Evolutionary conservation across 164 flowering plant species (phyloP).

Genomic region (Nelumbo lutea): DNA sequence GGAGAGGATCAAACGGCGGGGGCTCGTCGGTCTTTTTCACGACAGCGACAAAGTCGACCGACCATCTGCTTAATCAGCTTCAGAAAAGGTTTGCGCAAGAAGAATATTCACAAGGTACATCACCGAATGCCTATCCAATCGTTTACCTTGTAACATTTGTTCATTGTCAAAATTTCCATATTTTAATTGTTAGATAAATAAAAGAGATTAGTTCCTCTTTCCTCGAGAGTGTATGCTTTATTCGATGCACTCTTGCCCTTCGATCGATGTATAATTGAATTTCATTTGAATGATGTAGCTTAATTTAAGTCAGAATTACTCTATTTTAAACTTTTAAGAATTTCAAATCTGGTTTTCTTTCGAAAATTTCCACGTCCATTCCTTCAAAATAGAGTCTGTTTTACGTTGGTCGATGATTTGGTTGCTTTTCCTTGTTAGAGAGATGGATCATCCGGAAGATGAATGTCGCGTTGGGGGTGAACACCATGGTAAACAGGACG

Average conservation of each 20-base stretch:
- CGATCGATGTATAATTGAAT: too few relatives aligned
- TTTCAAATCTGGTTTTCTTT: neutral
- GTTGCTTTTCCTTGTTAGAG: neutral
- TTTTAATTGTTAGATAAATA: too few relatives aligned
- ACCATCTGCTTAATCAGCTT: too few relatives aligned
- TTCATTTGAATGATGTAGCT: neutral
- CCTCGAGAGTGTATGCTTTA: too few relatives aligned
- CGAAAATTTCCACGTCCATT: neutral
- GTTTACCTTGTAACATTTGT: too few relatives aligned
- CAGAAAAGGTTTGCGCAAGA: too few relatives aligned
- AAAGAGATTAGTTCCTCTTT: too few relatives aligned
- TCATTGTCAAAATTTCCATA: too few relatives aligned
- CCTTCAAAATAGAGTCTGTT: neutral
- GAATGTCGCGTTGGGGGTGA: slow-evolving; percentile 48
- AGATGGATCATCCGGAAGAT: slow-evolving; percentile 70
- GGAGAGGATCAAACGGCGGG: neutral
- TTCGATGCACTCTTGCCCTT: too few relatives aligned
- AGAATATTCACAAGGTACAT: too few relatives aligned
- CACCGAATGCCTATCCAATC: too few relatives aligned
- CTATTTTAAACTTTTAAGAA: neutral
- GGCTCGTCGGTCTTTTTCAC: neutral
- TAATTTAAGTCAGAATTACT: neutral
- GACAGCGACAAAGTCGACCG: neutral
- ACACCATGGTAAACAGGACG: slow-evolving; percentile 56
- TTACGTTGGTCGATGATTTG: neutral